These are phyloP conservation scores for Stipa capillata DNA, from an alignment of 176 grass and related monocot species.

Conservation along the genomic window DNA sequence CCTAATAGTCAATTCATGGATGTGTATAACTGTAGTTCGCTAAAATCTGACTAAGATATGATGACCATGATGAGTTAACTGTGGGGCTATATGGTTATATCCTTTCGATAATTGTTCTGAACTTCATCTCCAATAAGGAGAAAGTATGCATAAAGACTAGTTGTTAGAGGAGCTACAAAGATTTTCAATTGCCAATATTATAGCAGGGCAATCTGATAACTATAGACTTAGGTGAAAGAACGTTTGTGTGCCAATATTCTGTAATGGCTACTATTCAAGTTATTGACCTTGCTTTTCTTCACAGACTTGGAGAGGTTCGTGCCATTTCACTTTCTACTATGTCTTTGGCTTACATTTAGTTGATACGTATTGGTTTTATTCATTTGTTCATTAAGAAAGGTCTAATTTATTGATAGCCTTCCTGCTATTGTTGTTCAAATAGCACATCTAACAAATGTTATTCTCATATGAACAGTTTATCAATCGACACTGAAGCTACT, in stretches of 20 bases:
- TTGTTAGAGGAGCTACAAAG: conserved; percentile 5
- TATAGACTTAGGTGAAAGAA: not conserved
- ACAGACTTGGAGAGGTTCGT: not conserved
- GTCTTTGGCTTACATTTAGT: conserved; percentile 1
- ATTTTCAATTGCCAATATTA: not conserved
- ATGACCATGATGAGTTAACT: not conserved
- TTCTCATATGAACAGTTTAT: conserved; percentile 55
- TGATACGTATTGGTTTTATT: not conserved
- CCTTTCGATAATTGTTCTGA: not conserved
- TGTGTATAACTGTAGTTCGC: not conserved
- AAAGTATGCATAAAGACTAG: not conserved
- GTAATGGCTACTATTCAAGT: not conserved
- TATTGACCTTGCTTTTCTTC: not conserved
- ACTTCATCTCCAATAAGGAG: not conserved
- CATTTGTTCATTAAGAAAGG: not conserved
- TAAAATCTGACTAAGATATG: not conserved
- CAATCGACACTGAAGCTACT: conserved; percentile 81
- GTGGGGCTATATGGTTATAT: conserved; percentile 15
- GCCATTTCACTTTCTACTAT: not conserved
- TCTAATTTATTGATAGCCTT: not conserved
- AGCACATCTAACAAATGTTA: conserved; percentile 8
- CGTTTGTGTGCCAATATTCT: not conserved
- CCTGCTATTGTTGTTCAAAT: not conserved
- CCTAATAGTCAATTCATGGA: not conserved
- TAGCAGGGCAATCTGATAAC: not conserved